Evolutionary conservation across 2,329 filamentous ascomycete genomes (phyloP).

Genomic region (Ampelomyces quisqualis): DNA sequence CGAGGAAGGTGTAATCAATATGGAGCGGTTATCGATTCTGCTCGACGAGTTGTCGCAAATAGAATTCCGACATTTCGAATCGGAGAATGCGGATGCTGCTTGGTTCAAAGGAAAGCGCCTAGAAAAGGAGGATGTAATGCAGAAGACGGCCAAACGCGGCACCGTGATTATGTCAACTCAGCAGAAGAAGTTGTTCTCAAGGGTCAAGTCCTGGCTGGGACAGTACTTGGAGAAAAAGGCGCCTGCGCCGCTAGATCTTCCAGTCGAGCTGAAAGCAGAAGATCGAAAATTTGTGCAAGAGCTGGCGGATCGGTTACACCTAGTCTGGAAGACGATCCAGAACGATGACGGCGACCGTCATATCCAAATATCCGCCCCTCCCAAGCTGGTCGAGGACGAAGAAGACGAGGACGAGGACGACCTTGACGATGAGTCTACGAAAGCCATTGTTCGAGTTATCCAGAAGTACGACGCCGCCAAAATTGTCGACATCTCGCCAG

Average conservation of each 20-base stretch:
- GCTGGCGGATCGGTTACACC: constrained; percentile 67
- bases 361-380: constrained; percentile 63
- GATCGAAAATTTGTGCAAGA: constrained; percentile 94
- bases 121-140: constrained; percentile 66
- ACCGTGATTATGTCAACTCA: constrained; percentile 73
- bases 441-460: constrained; percentile 81
- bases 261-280: constrained; percentile 69
- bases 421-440: constrained; percentile 76
- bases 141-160: constrained; percentile 59
- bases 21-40: constrained; percentile 73
- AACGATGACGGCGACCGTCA: constrained; percentile 67
- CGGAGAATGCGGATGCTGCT: constrained; percentile 80
- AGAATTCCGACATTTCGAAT: constrained; percentile 90
- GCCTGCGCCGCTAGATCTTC: constrained; percentile 66
- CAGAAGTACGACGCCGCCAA: constrained; percentile 89
- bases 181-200: constrained; percentile 79
- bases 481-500: constrained; percentile 74
- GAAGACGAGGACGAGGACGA: constrained; percentile 66
- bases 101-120: constrained; percentile 90
- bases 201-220: constrained; percentile 78
- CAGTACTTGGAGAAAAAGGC: constrained; percentile 57
- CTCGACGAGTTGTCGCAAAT: constrained; percentile 83
- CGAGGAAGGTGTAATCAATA: constrained; percentile 87
- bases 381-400: constrained; percentile 51
- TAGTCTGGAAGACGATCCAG: constrained; percentile 65